A percentile compares a stretch with the other conserved stretches of the same genome.
phyloP scores from a whole-genome alignment of 1,139 yeast genomes.

The Blastobotrys apis region DNA sequence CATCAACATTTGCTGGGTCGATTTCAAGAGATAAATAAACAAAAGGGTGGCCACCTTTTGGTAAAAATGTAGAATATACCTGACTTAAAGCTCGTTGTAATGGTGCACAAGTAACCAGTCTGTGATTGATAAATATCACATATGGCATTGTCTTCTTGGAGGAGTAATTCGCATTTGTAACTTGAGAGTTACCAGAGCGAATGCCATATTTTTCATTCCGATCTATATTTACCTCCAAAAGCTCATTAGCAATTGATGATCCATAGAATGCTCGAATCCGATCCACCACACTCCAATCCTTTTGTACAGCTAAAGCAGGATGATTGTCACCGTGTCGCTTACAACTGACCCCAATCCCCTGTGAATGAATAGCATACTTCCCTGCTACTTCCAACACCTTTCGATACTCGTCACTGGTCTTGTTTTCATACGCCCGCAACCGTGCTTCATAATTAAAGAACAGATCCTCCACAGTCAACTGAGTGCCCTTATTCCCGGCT shows the following conservation, averaged over 20 bases:
- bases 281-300: slow-evolving; percentile 41
- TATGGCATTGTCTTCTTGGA: slow-evolving; percentile 66
- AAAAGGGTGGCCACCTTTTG: slow-evolving; percentile 78
- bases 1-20: slow-evolving; percentile 71
- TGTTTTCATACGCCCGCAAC: slow-evolving; percentile 55
- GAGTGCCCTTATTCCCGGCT: slow-evolving; percentile 89
- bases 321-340: slow-evolving; percentile 63
- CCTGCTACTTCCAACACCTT: slow-evolving; percentile 80
- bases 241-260: slow-evolving; percentile 58
- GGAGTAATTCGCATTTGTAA: slow-evolving; percentile 68
- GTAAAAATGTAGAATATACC: slow-evolving; percentile 62
- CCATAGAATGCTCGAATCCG: slow-evolving; percentile 76
- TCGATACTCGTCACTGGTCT: slow-evolving; percentile 57
- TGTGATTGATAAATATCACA: slow-evolving; percentile 75
- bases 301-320: slow-evolving; percentile 25
- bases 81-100: slow-evolving; percentile 64
- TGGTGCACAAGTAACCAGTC: slow-evolving; percentile 81
- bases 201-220: slow-evolving; percentile 20
- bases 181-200: slow-evolving; percentile 50
- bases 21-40: slow-evolving; percentile 66
- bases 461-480: slow-evolving; percentile 77
- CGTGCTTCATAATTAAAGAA: slow-evolving; percentile 88
- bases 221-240: slow-evolving; percentile 41
- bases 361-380: slow-evolving; percentile 73
- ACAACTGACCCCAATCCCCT: slow-evolving; percentile 68